Evolutionary conservation across 1,284 basidiomycete genomes (phyloP), one percentile per base, ranked within the genome.

Genomic region (Apiotrichum siamense): DNA sequence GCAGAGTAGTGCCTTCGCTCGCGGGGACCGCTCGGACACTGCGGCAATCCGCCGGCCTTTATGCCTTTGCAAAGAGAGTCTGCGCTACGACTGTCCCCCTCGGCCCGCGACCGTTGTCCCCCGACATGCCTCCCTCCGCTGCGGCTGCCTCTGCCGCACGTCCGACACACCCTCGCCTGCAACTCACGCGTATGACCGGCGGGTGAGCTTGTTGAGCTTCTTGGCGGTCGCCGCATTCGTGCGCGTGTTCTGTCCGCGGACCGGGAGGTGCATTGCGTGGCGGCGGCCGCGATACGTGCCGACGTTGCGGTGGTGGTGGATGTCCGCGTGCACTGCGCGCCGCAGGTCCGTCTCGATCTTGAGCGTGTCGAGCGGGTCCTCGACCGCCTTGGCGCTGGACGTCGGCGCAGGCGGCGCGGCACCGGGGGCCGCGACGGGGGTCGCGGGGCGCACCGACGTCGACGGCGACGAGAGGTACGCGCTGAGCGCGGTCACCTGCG

Each of bases 401-500:
- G 25, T 53, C 49, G 35, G 27, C 26, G 26, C 9, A 3, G 40
- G 25, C 7, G 37, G 43, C 42, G 51, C 25, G 33, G 58, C 47
- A 35, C 32, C 20, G 40, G 72, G 55, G 31, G 67, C 47, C 31
- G 71, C 54, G 21, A 76, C 55, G 17, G 76, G 63, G 44, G 77
- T 69, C 25, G 58, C 39, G 1, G 71, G 65, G 20, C 48, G 45
- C 10, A 58, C 44, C 2, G 66, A 62, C 1, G 72, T 73, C 3
- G 72, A 63, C 0, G 80, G 79, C 0, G 77, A 77, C 5, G 78
- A 80, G 24, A 81, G 75, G 62, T 78, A 77, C 10, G 78, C 76
- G 0, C 77, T 77, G 7, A 81, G 63, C 15, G 76, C 66, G 40
- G 79, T 80, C 52, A 80, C 67, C 67, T 80, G 79, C 4, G 72